phyloP scores from a whole-genome alignment of 306 rosid genomes.

The Trifolium subterraneum region DNA sequence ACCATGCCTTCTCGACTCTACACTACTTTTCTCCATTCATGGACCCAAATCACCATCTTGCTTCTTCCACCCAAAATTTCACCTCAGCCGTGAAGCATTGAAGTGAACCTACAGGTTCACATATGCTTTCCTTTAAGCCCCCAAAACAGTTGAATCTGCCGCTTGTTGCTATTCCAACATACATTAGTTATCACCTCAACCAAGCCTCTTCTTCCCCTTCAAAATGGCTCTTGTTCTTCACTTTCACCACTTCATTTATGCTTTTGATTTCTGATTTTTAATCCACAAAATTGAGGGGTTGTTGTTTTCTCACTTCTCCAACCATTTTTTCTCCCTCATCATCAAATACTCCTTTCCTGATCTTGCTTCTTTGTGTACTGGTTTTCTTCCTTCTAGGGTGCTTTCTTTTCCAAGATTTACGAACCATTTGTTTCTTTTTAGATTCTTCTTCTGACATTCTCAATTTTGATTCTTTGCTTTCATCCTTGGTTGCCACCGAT shows the following conservation, averaged over 20 bases:
- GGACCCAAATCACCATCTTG: neutral
- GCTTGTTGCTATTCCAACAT: neutral
- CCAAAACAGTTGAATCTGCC: neutral
- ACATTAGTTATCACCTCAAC: neutral
- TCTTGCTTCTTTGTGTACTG: neutral
- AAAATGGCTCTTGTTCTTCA: neutral
- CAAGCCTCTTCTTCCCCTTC: neutral
- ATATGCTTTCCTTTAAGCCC: neutral
- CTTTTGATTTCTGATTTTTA: slow-evolving; percentile 1
- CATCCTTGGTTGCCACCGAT: neutral
- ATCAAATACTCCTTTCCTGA: neutral
- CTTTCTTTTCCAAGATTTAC: neutral
- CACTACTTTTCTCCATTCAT: neutral
- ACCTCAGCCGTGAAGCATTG: neutral
- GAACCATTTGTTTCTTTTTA: neutral
- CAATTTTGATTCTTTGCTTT: neutral
- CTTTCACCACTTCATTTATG: neutral
- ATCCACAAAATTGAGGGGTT: slow-evolving; percentile 1
- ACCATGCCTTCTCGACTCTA: neutral
- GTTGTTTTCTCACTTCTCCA: slow-evolving; percentile 8
- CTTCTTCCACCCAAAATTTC: neutral
- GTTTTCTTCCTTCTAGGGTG: neutral
- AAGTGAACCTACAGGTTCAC: neutral
- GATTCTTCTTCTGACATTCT: neutral
- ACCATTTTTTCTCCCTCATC: slow-evolving; percentile 14